Conservation (phyloP, 805 yeast species). For the Teunomyces kruisii region DNA sequence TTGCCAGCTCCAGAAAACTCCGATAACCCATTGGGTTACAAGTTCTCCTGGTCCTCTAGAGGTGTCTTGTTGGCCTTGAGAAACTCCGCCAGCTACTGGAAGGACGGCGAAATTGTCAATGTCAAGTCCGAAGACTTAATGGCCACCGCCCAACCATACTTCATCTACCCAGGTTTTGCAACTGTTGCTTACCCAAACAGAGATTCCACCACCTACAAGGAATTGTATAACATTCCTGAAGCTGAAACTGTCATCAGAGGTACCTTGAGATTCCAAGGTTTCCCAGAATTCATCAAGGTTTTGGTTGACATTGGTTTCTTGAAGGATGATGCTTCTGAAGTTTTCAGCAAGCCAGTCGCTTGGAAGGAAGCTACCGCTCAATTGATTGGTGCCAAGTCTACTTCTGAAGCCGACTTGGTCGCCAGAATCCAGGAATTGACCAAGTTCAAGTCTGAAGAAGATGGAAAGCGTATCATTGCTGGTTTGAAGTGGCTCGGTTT, state of each 20-base stretch:
- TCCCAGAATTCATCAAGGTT: slow-evolving; percentile 96
- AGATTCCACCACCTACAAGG: slow-evolving; percentile 92
- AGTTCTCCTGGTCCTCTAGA: slow-evolving; percentile 98
- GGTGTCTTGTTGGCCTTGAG: slow-evolving; percentile 95
- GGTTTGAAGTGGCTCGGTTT: slow-evolving; percentile 95
- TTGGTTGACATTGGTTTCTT: slow-evolving; percentile 92
- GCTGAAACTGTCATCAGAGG: slow-evolving; percentile 97
- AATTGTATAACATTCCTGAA: slow-evolving; percentile 92
- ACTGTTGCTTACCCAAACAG: slow-evolving; percentile 97
- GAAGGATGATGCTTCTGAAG: slow-evolving; percentile 67
- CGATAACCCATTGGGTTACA: slow-evolving; percentile 97
- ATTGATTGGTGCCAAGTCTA: slow-evolving; percentile 72
- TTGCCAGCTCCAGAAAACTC: slow-evolving; percentile 97
- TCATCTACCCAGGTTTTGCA: slow-evolving; percentile 92
- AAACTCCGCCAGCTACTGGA: slow-evolving; percentile 87
- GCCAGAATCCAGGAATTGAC: slow-evolving; percentile 77
- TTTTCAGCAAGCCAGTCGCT: slow-evolving; percentile 56
- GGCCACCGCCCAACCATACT: slow-evolving; percentile 94
- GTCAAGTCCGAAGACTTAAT: slow-evolving; percentile 88
- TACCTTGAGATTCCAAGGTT: slow-evolving; percentile 96
- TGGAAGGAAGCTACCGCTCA: slow-evolving; percentile 89
- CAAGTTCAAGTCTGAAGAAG: slow-evolving; percentile 74
- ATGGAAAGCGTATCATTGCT: slow-evolving; percentile 79
- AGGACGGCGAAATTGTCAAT: slow-evolving; percentile 78
- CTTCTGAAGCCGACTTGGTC: slow-evolving; percentile 69